These are phyloP conservation scores for Pontederia crassipes DNA, from an alignment of 176 grass and related monocot species.

Conservation along the genomic window DNA sequence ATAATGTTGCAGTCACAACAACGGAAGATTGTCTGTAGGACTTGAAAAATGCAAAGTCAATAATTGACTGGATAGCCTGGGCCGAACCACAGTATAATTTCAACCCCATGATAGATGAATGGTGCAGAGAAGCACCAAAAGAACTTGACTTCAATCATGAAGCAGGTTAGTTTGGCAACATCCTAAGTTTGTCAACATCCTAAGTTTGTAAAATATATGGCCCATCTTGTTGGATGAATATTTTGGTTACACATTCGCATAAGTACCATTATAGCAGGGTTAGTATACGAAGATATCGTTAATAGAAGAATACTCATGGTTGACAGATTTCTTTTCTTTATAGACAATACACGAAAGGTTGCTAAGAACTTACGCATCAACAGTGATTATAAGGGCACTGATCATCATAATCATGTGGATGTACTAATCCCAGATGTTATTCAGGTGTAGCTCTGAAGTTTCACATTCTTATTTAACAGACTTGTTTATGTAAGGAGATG, in stretches of 20 bases:
- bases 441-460: constrained; percentile 41
- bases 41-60: constrained; percentile 93
- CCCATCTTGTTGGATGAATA: too few relatives aligned
- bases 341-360: constrained; percentile 84
- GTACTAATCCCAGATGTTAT: constrained; percentile 92
- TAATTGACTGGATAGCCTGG: constrained; percentile 97
- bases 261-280: too few relatives aligned
- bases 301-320: background rate
- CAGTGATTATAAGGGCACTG: constrained; percentile 17
- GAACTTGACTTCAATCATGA: constrained; percentile 98
- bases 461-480: background rate
- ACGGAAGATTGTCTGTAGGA: constrained; percentile 40
- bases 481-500: background rate
- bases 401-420: constrained; percentile 43
- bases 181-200: background rate
- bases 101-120: constrained; percentile 94
- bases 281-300: too few relatives aligned
- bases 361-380: constrained; percentile 49
- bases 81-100: constrained; percentile 90
- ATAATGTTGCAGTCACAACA: constrained; percentile 3
- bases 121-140: constrained; percentile 90
- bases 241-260: too few relatives aligned
- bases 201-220: background rate
- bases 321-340: constrained; percentile 18
- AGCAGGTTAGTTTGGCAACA: constrained; percentile 50